Evolutionary conservation across 371 early-diverging fungal species (phyloP).

Genomic region (Enterospora canceri): DNA sequence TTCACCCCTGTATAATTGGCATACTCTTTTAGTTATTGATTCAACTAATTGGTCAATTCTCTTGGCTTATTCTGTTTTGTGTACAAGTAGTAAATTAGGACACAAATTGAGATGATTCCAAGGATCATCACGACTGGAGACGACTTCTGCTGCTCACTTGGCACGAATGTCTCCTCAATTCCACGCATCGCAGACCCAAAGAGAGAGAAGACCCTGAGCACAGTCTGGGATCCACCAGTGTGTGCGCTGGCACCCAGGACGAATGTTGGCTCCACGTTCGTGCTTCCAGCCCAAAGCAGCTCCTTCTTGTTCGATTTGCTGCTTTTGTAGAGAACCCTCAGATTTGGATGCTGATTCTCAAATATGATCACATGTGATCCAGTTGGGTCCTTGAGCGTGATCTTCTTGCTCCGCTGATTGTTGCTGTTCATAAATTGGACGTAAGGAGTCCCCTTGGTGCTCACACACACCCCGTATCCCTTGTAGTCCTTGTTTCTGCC

Average conservation of each 20-base stretch:
- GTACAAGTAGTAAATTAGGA: slow-evolving; percentile 11
- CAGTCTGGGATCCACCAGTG: neutral
- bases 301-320: neutral
- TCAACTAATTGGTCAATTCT: too few species aligned
- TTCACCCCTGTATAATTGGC: too few species aligned
- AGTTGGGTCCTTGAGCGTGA: neutral
- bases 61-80: slow-evolving; percentile 3
- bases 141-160: neutral
- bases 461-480: slow-evolving; percentile 8
- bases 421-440: neutral
- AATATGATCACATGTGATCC: neutral
- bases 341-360: neutral
- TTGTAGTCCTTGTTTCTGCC: slow-evolving; percentile 9
- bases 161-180: neutral
- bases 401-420: neutral
- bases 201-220: neutral
- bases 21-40: too few species aligned
- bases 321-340: neutral
- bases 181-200: neutral
- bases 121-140: neutral
- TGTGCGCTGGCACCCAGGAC: neutral
- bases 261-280: neutral
- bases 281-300: neutral
- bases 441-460: neutral
- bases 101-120: neutral